phyloP scores from a whole-genome alignment of 371 early-diverging fungal species.

The Mortierella sp. region DNA sequence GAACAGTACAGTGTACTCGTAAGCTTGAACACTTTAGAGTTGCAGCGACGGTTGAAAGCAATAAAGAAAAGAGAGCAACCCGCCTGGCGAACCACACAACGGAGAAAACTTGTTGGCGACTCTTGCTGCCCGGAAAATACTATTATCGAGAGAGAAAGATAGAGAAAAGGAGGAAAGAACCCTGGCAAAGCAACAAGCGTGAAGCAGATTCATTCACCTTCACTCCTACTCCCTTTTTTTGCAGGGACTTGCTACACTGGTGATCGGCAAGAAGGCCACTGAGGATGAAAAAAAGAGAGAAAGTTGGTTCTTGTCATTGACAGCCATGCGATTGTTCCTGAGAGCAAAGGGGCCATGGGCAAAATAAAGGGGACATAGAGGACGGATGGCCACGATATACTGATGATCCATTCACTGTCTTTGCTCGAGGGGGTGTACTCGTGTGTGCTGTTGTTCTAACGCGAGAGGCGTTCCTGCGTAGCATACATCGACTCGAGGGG shows the following conservation, averaged over 20 bases:
- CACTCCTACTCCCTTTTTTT: not conserved
- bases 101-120: not conserved
- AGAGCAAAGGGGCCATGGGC: not conserved
- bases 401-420: not conserved
- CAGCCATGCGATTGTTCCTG: not conserved
- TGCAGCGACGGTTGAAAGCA: not conserved
- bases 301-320: not conserved
- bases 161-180: not conserved
- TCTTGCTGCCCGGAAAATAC: conserved; percentile 7
- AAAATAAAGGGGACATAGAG: not conserved
- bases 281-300: not conserved
- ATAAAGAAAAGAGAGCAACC: not conserved
- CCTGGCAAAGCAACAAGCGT: not conserved
- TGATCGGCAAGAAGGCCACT: not conserved
- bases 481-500: not conserved
- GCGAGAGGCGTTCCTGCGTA: conserved; percentile 6
- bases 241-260: not conserved
- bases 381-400: not conserved
- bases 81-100: not conserved
- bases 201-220: not conserved
- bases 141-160: not conserved
- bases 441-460: not conserved
- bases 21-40: conserved; percentile 11
- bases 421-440: not conserved
- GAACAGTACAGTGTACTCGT: not conserved